These are phyloP conservation scores for Clavispora fructus DNA, from an alignment of 805 yeast genomes.

Conservation along the genomic window DNA sequence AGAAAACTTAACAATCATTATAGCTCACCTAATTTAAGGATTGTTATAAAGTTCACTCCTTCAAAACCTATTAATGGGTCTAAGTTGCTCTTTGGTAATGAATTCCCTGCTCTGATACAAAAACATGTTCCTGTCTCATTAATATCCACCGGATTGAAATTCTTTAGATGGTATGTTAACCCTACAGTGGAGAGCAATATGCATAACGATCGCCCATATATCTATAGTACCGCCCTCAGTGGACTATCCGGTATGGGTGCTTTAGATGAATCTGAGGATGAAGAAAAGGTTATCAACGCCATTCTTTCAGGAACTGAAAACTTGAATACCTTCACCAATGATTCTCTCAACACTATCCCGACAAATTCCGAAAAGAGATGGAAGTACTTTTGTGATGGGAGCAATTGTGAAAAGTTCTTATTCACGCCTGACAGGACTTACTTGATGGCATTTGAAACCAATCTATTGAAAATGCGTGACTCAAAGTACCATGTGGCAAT, in stretches of 20 bases:
- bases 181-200: slow-evolving; percentile 63
- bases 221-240: slow-evolving; percentile 58
- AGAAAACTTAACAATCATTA: not conserved
- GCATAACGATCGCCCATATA: slow-evolving; percentile 53
- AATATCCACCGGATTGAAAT: slow-evolving; percentile 44
- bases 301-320: slow-evolving; percentile 4
- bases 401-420: slow-evolving; percentile 34
- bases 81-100: slow-evolving; percentile 64
- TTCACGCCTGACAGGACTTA: slow-evolving; percentile 38
- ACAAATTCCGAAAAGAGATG: slow-evolving; percentile 33
- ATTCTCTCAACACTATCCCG: slow-evolving; percentile 22
- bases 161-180: slow-evolving; percentile 55
- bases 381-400: slow-evolving; percentile 36
- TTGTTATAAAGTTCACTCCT: slow-evolving; percentile 40
- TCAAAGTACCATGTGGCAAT: slow-evolving; percentile 47
- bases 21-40: slow-evolving; percentile 24
- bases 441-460: slow-evolving; percentile 50
- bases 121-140: slow-evolving; percentile 52
- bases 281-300: slow-evolving; percentile 6
- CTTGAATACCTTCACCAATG: not conserved
- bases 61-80: slow-evolving; percentile 41
- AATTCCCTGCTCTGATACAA: slow-evolving; percentile 53
- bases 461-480: slow-evolving; percentile 45
- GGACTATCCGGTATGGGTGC: slow-evolving; percentile 47
- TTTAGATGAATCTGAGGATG: slow-evolving; percentile 3